Evolutionary conservation across 345 rosid species (phyloP).

Genomic region (Acer negundo): DNA sequence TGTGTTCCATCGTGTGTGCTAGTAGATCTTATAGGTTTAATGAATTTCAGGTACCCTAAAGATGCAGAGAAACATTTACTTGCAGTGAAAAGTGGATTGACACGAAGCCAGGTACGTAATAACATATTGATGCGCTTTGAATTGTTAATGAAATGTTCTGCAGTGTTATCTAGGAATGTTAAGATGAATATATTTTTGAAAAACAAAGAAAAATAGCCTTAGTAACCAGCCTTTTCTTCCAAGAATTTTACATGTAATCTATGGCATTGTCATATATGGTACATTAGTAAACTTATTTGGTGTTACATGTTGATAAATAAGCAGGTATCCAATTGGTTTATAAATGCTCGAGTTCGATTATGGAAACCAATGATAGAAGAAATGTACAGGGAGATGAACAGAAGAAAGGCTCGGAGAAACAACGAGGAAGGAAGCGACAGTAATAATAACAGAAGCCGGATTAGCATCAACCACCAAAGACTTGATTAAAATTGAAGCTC

Average conservation of each 20-base stretch:
- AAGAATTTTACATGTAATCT: too few species aligned
- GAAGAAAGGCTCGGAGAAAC: conserved; percentile 40
- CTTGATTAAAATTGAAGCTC: conserved; percentile 23
- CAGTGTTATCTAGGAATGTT: neutral
- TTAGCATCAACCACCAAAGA: conserved; percentile 35
- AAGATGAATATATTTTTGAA: neutral
- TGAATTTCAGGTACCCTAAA: conserved; percentile 74
- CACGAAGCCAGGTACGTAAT: conserved; percentile 85
- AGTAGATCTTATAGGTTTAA: neutral
- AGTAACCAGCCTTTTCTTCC: too few species aligned
- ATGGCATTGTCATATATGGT: too few species aligned
- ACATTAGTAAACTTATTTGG: too few species aligned
- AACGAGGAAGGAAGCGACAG: conserved; percentile 36
- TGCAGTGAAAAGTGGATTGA: conserved; percentile 84
- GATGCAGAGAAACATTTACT: conserved; percentile 97
- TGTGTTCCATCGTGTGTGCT: neutral
- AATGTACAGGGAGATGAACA: conserved; percentile 87
- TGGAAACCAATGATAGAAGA: conserved; percentile 99
- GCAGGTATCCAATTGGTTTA: conserved; percentile 97
- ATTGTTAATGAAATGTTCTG: neutral
- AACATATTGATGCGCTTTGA: neutral
- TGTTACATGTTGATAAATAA: neutral
- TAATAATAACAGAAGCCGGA: conserved; percentile 33
- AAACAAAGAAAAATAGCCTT: neutral
- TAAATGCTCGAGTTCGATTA: conserved; percentile 92